These are phyloP conservation scores for Echinochloa phyllopogon DNA, from an alignment of 176 grass and related monocot species.

Conservation along the genomic window DNA sequence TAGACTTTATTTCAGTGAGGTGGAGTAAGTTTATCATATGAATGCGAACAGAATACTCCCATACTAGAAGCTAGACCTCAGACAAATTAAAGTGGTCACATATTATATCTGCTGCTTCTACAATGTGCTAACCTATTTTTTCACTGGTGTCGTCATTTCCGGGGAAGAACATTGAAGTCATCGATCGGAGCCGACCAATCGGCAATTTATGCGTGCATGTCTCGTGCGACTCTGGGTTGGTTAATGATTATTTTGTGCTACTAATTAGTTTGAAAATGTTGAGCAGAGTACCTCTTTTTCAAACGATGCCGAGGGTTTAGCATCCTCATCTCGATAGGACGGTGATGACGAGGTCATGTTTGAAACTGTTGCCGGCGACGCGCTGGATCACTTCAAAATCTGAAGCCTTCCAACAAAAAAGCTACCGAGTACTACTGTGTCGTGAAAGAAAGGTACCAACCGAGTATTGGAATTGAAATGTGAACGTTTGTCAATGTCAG, in stretches of 20 bases:
- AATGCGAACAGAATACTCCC: neutral
- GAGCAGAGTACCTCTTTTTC: neutral
- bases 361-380: neutral
- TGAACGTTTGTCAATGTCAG: neutral
- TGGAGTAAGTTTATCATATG: neutral
- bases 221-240: neutral
- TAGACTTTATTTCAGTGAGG: too few species aligned
- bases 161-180: neutral
- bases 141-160: neutral
- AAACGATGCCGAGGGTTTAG: neutral
- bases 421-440: too few species aligned
- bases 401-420: neutral
- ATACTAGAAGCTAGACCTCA: neutral
- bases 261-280: slow-evolving; percentile 13
- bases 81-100: neutral
- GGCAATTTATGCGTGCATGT: neutral
- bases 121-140: neutral
- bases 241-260: neutral
- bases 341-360: slow-evolving; percentile 22
- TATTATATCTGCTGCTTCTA: neutral
- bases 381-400: neutral
- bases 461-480: too few species aligned
- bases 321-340: neutral
- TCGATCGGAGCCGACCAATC: neutral
- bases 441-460: too few species aligned